Base-by-base conservation (phyloP, 352 stramenopile species). In the Phytophthora capsici region DNA sequence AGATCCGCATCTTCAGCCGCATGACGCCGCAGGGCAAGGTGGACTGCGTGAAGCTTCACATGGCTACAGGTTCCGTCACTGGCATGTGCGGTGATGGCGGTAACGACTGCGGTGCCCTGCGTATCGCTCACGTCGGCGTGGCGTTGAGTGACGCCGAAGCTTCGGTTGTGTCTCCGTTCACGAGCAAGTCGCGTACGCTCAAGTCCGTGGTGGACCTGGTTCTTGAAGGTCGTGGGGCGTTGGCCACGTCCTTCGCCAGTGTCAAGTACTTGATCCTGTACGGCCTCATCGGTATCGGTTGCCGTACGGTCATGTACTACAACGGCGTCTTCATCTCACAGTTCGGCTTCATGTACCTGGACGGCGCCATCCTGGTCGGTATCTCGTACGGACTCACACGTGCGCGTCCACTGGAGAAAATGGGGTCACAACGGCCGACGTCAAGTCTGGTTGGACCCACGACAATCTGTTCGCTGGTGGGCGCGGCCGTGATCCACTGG, bases 211-310 rank as follows among this genome's bases (percentile, higher is more conserved):
- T 92, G 9, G 84, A 95, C 53, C 66, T 97, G 34, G 67, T 95
- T 16, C 76, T 80, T 20, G 90, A 97, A 63, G 90, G 89, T 57
- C 79, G 88, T 46, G 89, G 87, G 36, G 83, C 88, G 17, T 63
- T 97, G 37, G 84, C 90, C 25, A 95, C 86, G 40, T 90, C 89
- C 26, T 89, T 96, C 22, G 77, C 78, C 26, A 80, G 71, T 20
- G 91, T 96, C 78, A 96, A 95, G 59, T 97, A 89, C 69, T 72
- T 94, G 30, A 93, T 97, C 61, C 87, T 96, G 70, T 96, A 96
- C 64, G 90, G 88, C 36, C 83, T 95, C 56, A 86, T 96, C 50
- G 83, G 87, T 45, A 90, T 90, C 38, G 82, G 89, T 57, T 89
- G 80, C 47, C 84, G 92, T 57, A 87, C 90, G 34, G 80, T 94